Conservation (phyloP, 768 basidiomycete species). For the Lactifluus volemus region DNA sequence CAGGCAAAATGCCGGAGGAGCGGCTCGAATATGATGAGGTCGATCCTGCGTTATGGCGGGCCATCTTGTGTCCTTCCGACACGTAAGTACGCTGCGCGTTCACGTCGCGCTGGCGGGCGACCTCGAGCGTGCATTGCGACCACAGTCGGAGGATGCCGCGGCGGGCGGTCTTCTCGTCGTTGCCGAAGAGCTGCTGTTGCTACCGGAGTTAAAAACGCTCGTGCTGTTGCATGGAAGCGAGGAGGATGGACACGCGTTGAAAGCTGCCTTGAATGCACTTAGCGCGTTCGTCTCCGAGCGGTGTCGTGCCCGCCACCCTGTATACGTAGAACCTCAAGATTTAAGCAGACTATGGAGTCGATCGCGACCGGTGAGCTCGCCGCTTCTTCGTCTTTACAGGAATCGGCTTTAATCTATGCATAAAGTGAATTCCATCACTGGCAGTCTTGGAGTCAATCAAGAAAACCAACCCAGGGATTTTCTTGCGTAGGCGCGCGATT, state of each 20-base stretch:
- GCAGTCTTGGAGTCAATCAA: not conserved
- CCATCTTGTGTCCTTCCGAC: not conserved
- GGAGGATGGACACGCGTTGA: not conserved
- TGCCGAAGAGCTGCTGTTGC: not conserved
- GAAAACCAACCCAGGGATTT: not conserved
- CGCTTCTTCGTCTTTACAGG: not conserved
- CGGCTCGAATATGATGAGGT: not conserved
- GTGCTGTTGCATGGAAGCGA: conserved; percentile 6
- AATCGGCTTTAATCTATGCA: not conserved
- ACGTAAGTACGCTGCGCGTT: not conserved
- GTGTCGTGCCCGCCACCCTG: not conserved
- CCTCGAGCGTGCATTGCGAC: not conserved
- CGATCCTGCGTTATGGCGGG: conserved; percentile 1
- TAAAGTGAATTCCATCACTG: not conserved
- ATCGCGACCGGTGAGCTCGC: not conserved
- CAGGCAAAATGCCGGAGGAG: not conserved
- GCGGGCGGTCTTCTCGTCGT: not conserved
- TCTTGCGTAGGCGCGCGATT: not conserved
- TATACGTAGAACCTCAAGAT: not conserved
- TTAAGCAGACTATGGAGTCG: not conserved
- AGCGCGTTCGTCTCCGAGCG: not conserved
- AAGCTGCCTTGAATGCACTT: not conserved
- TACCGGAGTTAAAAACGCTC: not conserved
- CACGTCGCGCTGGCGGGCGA: not conserved
- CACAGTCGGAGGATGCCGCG: not conserved